Conservation (phyloP, 2,329 filamentous ascomycete species). For the Bimuria novae-zelandiae region DNA sequence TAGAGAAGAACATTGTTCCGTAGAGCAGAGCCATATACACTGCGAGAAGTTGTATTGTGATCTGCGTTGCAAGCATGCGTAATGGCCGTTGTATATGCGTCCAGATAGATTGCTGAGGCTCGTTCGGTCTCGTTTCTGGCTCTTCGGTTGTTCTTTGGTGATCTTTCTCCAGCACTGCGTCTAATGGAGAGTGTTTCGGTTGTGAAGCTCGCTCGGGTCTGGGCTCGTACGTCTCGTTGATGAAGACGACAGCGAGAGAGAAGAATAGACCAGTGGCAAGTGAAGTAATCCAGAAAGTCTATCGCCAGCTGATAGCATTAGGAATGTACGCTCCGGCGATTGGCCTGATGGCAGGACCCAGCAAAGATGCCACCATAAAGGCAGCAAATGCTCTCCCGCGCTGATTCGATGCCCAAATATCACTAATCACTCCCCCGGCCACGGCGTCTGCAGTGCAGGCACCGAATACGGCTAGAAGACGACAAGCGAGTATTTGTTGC, state of each 20-base stretch:
- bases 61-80: slow-evolving; percentile 14
- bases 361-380: slow-evolving; percentile 11
- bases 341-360: slow-evolving; percentile 12
- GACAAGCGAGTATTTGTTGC: slow-evolving; percentile 14
- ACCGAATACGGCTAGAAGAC: slow-evolving; percentile 14
- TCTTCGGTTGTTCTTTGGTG: slow-evolving; percentile 3
- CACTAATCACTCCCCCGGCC: slow-evolving; percentile 11
- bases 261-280: slow-evolving; percentile 5
- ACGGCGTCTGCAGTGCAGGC: slow-evolving; percentile 14
- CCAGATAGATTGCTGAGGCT: neutral
- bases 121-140: slow-evolving; percentile 5
- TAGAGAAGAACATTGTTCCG: slow-evolving; percentile 33
- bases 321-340: slow-evolving; percentile 12
- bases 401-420: slow-evolving; percentile 12
- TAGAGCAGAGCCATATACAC: slow-evolving; percentile 49
- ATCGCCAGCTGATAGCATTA: slow-evolving; percentile 8
- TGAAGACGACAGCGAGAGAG: slow-evolving; percentile 5
- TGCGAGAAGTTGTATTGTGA: slow-evolving; percentile 46
- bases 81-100: slow-evolving; percentile 13
- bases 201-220: slow-evolving; percentile 4
- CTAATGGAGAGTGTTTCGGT: slow-evolving; percentile 5
- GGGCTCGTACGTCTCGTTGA: slow-evolving; percentile 12
- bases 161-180: slow-evolving; percentile 2
- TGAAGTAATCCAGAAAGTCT: slow-evolving; percentile 16
- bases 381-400: slow-evolving; percentile 14